Evolutionary conservation across 106 monocot species (phyloP).

Genomic region (Cymbidium sinense): DNA sequence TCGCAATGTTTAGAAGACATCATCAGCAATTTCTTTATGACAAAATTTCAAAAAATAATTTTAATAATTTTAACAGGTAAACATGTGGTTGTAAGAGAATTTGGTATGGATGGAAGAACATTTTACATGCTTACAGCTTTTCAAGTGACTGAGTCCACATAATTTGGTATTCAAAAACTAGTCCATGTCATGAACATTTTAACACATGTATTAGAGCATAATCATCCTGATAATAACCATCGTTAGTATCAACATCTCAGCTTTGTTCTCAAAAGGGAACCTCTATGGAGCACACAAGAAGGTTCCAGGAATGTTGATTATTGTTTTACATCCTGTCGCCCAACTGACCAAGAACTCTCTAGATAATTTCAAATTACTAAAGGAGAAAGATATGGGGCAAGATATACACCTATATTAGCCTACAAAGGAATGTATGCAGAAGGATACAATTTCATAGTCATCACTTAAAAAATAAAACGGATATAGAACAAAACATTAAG

Average conservation of each 20-base stretch:
- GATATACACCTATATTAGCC: background rate
- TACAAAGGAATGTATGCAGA: no score
- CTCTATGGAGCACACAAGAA: background rate
- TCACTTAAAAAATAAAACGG: background rate
- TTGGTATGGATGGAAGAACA: background rate
- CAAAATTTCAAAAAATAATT: background rate
- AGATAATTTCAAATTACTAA: background rate
- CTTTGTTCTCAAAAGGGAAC: background rate
- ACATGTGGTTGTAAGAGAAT: background rate
- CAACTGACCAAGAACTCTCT: background rate
- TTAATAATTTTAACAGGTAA: background rate
- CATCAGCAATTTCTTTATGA: constrained; percentile 3
- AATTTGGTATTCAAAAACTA: background rate
- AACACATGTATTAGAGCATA: background rate
- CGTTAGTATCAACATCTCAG: background rate
- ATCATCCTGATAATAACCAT: background rate
- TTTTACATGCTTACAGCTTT: background rate
- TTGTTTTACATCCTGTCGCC: background rate
- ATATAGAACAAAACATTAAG: constrained; percentile 1
- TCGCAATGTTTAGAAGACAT: background rate
- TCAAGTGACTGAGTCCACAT: background rate
- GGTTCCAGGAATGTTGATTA: background rate
- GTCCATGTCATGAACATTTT: background rate
- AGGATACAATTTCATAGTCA: background rate
- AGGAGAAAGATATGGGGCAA: background rate